Percentiles rank a stretch among this genome's conserved stretches.
phyloP scores from a whole-genome alignment of 129 eudicot species.

The Saussurea involucrata region DNA sequence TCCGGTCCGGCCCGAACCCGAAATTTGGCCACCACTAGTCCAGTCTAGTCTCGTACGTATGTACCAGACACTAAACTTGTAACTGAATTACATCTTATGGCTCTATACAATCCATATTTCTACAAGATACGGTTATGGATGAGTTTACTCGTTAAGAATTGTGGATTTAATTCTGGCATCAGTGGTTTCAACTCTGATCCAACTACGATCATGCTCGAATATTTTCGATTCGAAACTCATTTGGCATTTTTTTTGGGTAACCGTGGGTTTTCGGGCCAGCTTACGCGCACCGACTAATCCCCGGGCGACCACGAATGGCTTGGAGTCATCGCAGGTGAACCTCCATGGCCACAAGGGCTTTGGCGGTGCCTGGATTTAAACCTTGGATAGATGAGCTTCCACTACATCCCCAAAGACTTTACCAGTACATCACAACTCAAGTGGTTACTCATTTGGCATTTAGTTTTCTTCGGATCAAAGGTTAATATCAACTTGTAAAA shows the following conservation, averaged over 20 bases:
- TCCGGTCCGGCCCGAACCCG: too few species aligned
- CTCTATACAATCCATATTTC: background rate
- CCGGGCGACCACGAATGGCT: too few species aligned
- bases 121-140: background rate
- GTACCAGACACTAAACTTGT: background rate
- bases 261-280: too few species aligned
- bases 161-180: background rate
- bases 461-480: background rate
- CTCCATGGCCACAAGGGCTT: too few species aligned
- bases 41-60: background rate
- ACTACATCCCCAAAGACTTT: too few species aligned
- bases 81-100: background rate
- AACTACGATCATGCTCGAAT: background rate
- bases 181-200: background rate
- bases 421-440: too few species aligned
- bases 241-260: too few species aligned
- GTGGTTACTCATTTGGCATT: conserved; percentile 3
- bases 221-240: background rate
- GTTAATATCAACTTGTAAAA: background rate
- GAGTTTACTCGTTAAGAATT: background rate
- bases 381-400: too few species aligned
- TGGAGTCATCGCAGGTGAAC: too few species aligned
- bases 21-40: too few species aligned
- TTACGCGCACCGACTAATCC: too few species aligned
- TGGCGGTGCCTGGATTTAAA: too few species aligned